A percentile compares a stretch with the other conserved stretches of the same genome.
Conservation (phyloP, 306 rosid species). For the Cucurbita ficifolia region DNA sequence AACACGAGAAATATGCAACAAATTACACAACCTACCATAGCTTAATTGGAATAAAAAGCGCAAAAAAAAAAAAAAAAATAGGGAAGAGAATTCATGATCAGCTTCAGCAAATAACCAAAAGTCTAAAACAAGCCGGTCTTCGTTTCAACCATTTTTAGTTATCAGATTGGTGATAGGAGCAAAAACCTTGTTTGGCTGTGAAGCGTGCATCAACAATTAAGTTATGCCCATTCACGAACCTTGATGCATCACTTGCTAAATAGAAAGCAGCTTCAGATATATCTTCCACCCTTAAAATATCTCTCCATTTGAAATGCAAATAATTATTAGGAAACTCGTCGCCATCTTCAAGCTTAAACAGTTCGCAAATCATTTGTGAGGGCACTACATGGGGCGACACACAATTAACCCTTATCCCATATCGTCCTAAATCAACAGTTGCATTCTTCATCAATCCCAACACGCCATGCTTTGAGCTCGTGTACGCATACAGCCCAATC, state of each 20-base stretch:
- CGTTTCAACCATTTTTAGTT: background rate
- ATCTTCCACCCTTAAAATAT: conserved; percentile 9
- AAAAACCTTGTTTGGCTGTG: background rate
- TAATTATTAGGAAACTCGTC: background rate
- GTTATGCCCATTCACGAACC: conserved; percentile 34
- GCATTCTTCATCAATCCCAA: conserved; percentile 26
- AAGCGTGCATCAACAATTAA: conserved; percentile 39
- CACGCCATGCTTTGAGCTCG: conserved; percentile 28
- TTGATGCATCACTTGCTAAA: conserved; percentile 33
- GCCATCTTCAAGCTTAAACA: background rate
- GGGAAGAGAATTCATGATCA: no score
- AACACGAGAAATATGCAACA: no score
- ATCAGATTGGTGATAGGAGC: background rate
- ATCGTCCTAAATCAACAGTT: conserved; percentile 33
- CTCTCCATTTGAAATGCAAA: conserved; percentile 13
- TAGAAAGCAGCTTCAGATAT: conserved; percentile 39
- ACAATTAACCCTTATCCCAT: conserved; percentile 36
- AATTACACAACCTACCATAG: no score
- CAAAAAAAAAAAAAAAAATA: no score
- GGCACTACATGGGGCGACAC: conserved; percentile 26
- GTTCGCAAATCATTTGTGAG: conserved; percentile 7
- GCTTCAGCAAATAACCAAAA: no score
- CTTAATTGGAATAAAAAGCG: no score
- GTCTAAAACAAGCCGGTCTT: no score
- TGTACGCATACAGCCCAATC: conserved; percentile 16